Base-by-base conservation (phyloP, 805 yeast species). In the Metschnikowia lochheadii region DNA sequence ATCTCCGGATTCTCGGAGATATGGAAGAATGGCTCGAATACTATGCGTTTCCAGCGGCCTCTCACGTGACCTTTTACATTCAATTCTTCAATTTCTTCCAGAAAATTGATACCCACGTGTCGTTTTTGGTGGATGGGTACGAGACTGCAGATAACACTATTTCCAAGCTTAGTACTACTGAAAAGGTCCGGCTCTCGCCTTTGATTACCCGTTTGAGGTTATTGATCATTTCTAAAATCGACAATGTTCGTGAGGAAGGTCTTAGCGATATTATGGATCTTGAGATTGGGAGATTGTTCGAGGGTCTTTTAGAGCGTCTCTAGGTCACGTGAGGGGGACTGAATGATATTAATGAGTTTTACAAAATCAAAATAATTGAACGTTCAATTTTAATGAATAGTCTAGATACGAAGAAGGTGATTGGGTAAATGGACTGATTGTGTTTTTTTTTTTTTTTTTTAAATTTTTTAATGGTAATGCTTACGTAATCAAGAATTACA, bases 1-100 rank as follows among this genome's bases (percentile, higher is more conserved):
- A 85, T 15, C 68, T 88, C 21, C 75, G 76, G 38, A 73, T 87
- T 2, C 79, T 88, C 44, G 89, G 86, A 45, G 90, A 85, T 54
- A 60, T 85, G 29, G 75, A 82, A 44, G 91, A 85, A 55, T 85
- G 79, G 56, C 56, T 83, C 7, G 75, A 70, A 13, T 63, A 66
- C 51, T 72, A 72, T 20, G 47, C 55, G 2, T 45, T 64, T 17
- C 63, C 63, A 23, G 46, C 46, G 3, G 45, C 39, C 0, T 39
- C 41, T 20, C 40, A 23, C 14, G 37, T 44, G 34, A 21, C 32
- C 4, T 38, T 44, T 3, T 51, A 54, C 43, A 48, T 53, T 14
- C 49, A 51, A 13, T 57, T 65, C 35, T 69, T 71, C 46, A 47
- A 40, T 6, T 66, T 70, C 44, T 60, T 64, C 44, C 74, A 67